A percentile compares a stretch with the other conserved stretches of the same genome.
These are phyloP conservation scores for Botryococcus braunii DNA, from an alignment of 163 green algal genomes.

Conservation along the genomic window DNA sequence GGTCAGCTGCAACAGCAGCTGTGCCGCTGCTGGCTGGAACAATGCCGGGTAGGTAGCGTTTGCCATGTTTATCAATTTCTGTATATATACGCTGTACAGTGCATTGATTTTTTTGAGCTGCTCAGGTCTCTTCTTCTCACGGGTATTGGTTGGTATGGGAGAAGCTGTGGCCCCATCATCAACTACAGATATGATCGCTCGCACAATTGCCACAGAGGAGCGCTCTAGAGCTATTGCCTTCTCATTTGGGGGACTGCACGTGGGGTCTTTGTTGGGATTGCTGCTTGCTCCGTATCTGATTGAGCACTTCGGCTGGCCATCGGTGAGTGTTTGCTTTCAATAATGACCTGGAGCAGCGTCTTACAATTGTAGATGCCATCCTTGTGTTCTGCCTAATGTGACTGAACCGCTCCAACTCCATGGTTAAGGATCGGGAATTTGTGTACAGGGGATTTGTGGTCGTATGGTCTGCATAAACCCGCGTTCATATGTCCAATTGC, in stretches of 20 bases:
- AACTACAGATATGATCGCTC: slow-evolving; percentile 69
- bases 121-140: slow-evolving; percentile 49
- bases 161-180: slow-evolving; percentile 66
- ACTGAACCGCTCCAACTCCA: too few relatives aligned
- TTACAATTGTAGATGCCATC: too few relatives aligned
- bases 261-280: slow-evolving; percentile 85
- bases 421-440: too few relatives aligned
- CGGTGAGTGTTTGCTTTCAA: too few relatives aligned
- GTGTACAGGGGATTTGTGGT: too few relatives aligned
- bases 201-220: slow-evolving; percentile 38
- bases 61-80: not conserved
- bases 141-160: slow-evolving; percentile 62
- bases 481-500: too few relatives aligned
- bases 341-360: too few relatives aligned
- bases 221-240: slow-evolving; percentile 71
- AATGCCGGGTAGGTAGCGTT: slow-evolving; percentile 26
- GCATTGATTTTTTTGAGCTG: too few relatives aligned
- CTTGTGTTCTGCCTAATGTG: too few relatives aligned
- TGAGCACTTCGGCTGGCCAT: slow-evolving; percentile 69
- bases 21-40: slow-evolving; percentile 57
- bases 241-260: slow-evolving; percentile 87
- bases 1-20: slow-evolving; percentile 48
- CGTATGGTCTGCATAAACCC: too few relatives aligned
- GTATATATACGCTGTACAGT: not conserved
- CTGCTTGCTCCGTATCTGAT: slow-evolving; percentile 79